Conservation (phyloP, 768 basidiomycete species). For the Suillus plorans region DNA sequence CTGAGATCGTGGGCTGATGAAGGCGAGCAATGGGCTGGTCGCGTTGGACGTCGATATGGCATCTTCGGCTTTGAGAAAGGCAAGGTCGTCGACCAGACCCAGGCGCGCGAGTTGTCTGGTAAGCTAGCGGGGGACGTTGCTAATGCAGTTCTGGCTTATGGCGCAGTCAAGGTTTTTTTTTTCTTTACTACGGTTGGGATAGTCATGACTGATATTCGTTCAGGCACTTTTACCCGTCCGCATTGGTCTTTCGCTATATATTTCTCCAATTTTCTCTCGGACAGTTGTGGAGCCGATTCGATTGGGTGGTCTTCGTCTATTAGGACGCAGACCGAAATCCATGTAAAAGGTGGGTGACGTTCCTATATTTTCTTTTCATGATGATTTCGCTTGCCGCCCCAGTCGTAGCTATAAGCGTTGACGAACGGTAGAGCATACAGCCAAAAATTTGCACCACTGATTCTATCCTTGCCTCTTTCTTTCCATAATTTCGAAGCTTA, state of each 20-base stretch:
- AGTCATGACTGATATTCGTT: not conserved
- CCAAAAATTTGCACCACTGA: slow-evolving; percentile 73
- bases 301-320: slow-evolving; percentile 15
- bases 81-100: not conserved
- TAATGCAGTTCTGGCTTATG: slow-evolving; percentile 82
- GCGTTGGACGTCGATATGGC: slow-evolving; percentile 77
- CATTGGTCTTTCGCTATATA: slow-evolving; percentile 68
- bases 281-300: slow-evolving; percentile 63
- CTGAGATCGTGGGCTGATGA: slow-evolving; percentile 69
- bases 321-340: not conserved
- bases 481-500: not conserved
- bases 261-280: slow-evolving; percentile 73
- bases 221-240: slow-evolving; percentile 66
- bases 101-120: slow-evolving; percentile 24
- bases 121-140: slow-evolving; percentile 73
- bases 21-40: slow-evolving; percentile 67
- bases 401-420: slow-evolving; percentile 65
- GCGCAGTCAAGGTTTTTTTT: slow-evolving; percentile 66
- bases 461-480: slow-evolving; percentile 10
- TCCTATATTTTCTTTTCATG: slow-evolving; percentile 29
- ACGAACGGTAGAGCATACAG: slow-evolving; percentile 68
- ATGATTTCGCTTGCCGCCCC: slow-evolving; percentile 76
- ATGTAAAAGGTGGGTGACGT: slow-evolving; percentile 31
- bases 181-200: not conserved
- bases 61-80: slow-evolving; percentile 74